Evolutionary conservation across 768 basidiomycete species (phyloP), one percentile per base, ranked within the genome.

Genomic region (Strobilomyces dryophilus): DNA sequence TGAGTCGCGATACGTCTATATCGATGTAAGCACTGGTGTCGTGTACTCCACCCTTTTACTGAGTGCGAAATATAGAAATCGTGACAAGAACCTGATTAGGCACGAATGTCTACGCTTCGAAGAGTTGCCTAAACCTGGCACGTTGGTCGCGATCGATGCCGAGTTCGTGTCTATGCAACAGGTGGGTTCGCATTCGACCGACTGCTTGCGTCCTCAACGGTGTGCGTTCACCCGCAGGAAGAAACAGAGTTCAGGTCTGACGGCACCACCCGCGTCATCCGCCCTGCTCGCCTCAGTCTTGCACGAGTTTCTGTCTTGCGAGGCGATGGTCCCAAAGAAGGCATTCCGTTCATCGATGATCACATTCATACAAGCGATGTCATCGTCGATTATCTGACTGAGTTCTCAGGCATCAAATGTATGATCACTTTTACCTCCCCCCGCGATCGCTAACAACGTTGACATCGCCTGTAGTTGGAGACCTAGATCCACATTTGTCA

Each of bases 131-230:
- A 79, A 72, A 51, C 85, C 87, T 6, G 97, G 93, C 12, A 95
- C 88, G 6, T 72, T 95, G 39, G 85, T 99, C 35, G 86, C 95
- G 4, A 98, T 99, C 56, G 97, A 99, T 63, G 95, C 95, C 2
- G 95, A 99, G 64, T 99, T 99, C 65, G 95, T 99, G 21, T 89
- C 86, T 6, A 89, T 99, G 82, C 94, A 98, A 68, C 91, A 94
- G 76, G 92, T 88, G 55, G 44, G 62, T 45, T 49, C 31, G 1
- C 20, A 8, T 8, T 11, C 14, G 12, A 15, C 3, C 11, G 20
- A 17, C 17, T 21, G n/a, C 10, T 42, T 31, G 24, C 45, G 8
- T 21, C 27, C 37, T 15, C 21, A 35, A 35, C 27, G 29, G 37
- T 36, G 45, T 50, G 12, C 8, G 42, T 50, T 29, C 42, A 32